phyloP scores from a whole-genome alignment of 2,329 filamentous ascomycete species.

The Colletotrichum sp. region DNA sequence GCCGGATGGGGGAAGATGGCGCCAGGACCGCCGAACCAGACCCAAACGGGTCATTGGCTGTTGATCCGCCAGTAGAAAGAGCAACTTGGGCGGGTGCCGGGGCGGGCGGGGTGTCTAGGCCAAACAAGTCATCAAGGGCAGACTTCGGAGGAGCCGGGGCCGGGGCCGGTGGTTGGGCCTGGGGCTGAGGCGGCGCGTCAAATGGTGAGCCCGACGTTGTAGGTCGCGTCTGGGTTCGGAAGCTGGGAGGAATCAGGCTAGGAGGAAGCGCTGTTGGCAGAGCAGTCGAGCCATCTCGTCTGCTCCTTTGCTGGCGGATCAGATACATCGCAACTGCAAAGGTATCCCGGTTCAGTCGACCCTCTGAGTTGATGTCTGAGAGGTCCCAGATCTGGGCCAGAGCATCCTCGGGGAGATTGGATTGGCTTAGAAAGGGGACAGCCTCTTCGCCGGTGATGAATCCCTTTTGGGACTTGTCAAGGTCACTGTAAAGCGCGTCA shows the following conservation, averaged over 20 bases:
- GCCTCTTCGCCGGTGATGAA: constrained; percentile 94
- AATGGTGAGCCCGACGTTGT: constrained; percentile 59
- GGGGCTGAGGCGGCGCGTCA: constrained; percentile 42
- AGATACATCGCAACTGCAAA: constrained; percentile 98
- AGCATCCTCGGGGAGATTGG: constrained; percentile 83
- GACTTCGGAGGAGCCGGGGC: constrained; percentile 66
- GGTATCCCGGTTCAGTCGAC: constrained; percentile 83
- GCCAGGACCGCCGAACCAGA: constrained; percentile 49
- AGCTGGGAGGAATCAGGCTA: constrained; percentile 83
- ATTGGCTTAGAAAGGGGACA: constrained; percentile 92
- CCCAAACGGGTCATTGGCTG: constrained; percentile 65
- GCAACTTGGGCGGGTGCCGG: constrained; percentile 59
- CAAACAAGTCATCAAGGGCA: constrained; percentile 92
- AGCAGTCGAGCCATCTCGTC: constrained; percentile 61
- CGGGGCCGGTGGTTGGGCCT: constrained; percentile 29
- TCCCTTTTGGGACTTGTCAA: constrained; percentile 82
- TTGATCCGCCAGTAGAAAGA: constrained; percentile 77
- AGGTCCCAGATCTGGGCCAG: constrained; percentile 97
- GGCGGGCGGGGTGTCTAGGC: constrained; percentile 67
- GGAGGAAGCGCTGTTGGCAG: constrained; percentile 80
- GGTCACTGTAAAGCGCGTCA: constrained; percentile 80
- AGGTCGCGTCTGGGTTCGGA: constrained; percentile 68
- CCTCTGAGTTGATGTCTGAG: constrained; percentile 90
- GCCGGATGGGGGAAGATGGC: constrained; percentile 59
- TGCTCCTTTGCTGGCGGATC: constrained; percentile 85